Conservation (phyloP, 371 early-diverging fungal genomes). For the Mucor sp. region DNA sequence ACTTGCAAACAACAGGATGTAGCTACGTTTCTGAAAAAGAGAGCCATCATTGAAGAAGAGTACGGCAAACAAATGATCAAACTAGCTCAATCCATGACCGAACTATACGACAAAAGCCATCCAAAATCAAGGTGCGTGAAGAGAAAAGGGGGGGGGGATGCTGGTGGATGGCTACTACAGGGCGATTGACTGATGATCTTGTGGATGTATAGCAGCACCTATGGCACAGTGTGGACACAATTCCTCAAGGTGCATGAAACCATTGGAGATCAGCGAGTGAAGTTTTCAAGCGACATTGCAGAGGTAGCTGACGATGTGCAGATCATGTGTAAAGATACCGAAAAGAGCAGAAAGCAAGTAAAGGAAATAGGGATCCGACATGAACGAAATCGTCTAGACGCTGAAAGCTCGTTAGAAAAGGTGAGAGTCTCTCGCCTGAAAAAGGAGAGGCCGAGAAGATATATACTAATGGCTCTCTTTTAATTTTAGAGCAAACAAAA, state of each 20-base stretch:
- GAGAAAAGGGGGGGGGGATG: too few relatives aligned
- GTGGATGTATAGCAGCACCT: too few relatives aligned
- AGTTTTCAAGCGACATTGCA: slow-evolving; percentile 58
- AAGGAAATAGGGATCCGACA: slow-evolving; percentile 74
- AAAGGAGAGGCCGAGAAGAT: background rate
- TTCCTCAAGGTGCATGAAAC: slow-evolving; percentile 71
- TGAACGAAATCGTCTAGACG: slow-evolving; percentile 63
- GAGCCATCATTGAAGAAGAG: slow-evolving; percentile 58
- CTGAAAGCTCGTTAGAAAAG: slow-evolving; percentile 74
- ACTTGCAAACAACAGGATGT: slow-evolving; percentile 35
- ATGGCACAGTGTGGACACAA: slow-evolving; percentile 55
- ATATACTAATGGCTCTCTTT: too few relatives aligned
- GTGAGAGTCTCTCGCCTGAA: slow-evolving; percentile 26
- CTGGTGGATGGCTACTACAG: too few relatives aligned
- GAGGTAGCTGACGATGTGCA: slow-evolving; percentile 73
- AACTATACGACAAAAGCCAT: slow-evolving; percentile 39
- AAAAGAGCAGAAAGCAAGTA: slow-evolving; percentile 75
- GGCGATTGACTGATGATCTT: too few relatives aligned
- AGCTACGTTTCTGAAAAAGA: slow-evolving; percentile 49
- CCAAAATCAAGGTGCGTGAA: slow-evolving; percentile 32
- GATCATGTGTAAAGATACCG: slow-evolving; percentile 74
- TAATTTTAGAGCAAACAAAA: slow-evolving; percentile 64
- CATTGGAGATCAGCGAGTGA: slow-evolving; percentile 66
- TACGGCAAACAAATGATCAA: slow-evolving; percentile 55
- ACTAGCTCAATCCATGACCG: slow-evolving; percentile 38